Percentiles rank a stretch among this genome's conserved stretches.
Conservation (phyloP, 345 rosid genomes). For the Sonneratia alba region DNA sequence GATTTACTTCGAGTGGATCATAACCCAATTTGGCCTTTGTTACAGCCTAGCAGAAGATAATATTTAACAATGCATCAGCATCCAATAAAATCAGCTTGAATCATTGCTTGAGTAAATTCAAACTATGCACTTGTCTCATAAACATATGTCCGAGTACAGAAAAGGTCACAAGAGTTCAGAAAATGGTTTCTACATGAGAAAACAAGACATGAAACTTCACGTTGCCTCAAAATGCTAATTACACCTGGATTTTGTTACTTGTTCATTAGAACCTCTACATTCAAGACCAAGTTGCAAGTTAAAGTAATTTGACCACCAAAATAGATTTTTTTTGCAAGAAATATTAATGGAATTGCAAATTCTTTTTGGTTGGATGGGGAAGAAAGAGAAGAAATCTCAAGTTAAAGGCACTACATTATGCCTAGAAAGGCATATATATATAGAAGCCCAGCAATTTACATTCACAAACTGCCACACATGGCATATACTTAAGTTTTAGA, state of each 20-base stretch:
- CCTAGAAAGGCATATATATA: too few species aligned
- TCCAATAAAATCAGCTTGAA: not conserved
- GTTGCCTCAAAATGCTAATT: not conserved
- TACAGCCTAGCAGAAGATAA: constrained; percentile 57
- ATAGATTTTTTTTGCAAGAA: not conserved
- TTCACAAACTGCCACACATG: not conserved
- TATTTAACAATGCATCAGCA: constrained; percentile 2
- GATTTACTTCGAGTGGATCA: constrained; percentile 96
- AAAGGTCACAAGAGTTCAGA: not conserved
- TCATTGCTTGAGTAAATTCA: not conserved
- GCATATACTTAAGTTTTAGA: not conserved
- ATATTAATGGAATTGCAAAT: not conserved
- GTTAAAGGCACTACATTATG: too few species aligned
- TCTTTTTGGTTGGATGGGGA: not conserved
- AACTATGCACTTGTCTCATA: not conserved
- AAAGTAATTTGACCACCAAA: not conserved
- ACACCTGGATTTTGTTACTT: not conserved
- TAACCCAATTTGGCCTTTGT: constrained; percentile 94
- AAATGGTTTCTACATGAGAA: not conserved
- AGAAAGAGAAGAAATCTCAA: too few species aligned
- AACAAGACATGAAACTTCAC: not conserved
- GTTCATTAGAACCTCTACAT: not conserved
- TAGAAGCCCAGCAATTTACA: too few species aligned
- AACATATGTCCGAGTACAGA: not conserved
- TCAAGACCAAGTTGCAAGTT: not conserved